Evolutionary conservation across 208 protist species (phyloP).

Genomic region (Wallacemonas sp.): DNA sequence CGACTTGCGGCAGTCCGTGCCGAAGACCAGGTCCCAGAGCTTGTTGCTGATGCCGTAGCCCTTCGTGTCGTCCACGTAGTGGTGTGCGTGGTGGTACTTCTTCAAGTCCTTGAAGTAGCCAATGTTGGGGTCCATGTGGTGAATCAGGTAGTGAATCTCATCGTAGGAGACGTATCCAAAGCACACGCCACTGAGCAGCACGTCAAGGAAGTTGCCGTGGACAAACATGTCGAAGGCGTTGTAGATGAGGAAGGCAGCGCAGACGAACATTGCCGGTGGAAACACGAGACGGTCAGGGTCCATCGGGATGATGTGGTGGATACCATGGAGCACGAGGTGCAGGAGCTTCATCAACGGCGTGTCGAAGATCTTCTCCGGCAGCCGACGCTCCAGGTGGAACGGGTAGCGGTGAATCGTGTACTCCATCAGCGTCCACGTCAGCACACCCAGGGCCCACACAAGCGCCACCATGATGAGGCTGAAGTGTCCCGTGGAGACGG

Average conservation of each 20-base stretch:
- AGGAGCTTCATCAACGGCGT: constrained; percentile 38
- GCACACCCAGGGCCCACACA: constrained; percentile 35
- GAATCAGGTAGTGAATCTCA: constrained; percentile 49
- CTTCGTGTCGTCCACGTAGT: constrained; percentile 46
- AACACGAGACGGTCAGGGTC: constrained; percentile 59
- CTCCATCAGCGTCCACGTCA: constrained; percentile 47
- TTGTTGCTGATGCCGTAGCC: constrained; percentile 49
- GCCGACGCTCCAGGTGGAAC: constrained; percentile 44
- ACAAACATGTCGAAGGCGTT: constrained; percentile 27
- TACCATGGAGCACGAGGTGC: constrained; percentile 48
- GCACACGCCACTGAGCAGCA: constrained; percentile 34
- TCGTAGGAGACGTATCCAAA: constrained; percentile 51
- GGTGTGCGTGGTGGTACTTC: constrained; percentile 61
- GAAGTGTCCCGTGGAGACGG: constrained; percentile 28
- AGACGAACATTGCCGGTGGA: constrained; percentile 41
- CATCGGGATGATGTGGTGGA: constrained; percentile 66
- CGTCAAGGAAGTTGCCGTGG: constrained; percentile 42
- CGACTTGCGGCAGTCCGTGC: constrained; percentile 35
- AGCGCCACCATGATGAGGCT: constrained; percentile 20
- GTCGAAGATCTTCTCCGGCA: constrained; percentile 31
- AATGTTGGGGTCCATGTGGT: constrained; percentile 39
- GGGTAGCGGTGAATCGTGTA: constrained; percentile 48
- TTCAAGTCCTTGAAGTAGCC: constrained; percentile 51
- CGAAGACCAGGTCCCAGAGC: constrained; percentile 54
- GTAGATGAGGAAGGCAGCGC: constrained; percentile 35